Conservation (phyloP, 2,329 filamentous ascomycete genomes). For the Parafenestella ontariensis region DNA sequence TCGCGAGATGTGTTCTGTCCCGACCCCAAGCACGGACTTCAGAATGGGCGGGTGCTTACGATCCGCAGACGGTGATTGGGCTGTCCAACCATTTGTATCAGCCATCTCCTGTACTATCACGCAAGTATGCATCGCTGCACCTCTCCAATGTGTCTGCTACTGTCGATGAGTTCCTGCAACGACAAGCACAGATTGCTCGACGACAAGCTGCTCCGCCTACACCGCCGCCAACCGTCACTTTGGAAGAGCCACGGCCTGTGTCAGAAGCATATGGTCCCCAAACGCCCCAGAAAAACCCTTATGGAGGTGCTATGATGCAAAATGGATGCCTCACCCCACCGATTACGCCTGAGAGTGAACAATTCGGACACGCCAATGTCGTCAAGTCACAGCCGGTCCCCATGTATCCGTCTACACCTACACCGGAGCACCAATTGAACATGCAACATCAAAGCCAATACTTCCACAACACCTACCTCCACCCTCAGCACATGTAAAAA, state of each 20-base stretch:
- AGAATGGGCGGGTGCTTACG: constrained; percentile 76
- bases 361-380: constrained; percentile 39
- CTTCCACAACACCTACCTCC: constrained; percentile 45
- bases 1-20: constrained; percentile 85
- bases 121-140: constrained; percentile 73
- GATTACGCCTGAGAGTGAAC: constrained; percentile 75
- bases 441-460: constrained; percentile 43
- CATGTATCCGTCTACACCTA: constrained; percentile 49
- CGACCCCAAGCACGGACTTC: constrained; percentile 77
- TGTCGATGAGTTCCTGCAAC: constrained; percentile 71
- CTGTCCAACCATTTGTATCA: constrained; percentile 71
- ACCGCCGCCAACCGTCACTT: constrained; percentile 64
- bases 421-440: constrained; percentile 40
- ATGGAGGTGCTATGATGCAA: constrained; percentile 65
- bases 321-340: constrained; percentile 85
- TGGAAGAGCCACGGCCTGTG: constrained; percentile 56
- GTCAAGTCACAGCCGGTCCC: constrained; percentile 37
- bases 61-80: constrained; percentile 70
- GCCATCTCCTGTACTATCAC: constrained; percentile 70
- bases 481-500: constrained; percentile 45
- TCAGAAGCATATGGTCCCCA: constrained; percentile 66
- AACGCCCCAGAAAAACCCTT: constrained; percentile 79
- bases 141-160: constrained; percentile 69
- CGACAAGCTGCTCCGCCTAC: constrained; percentile 58
- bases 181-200: constrained; percentile 60